A percentile compares a stretch with the other conserved stretches of the same genome.
Conservation (phyloP, 2,329 filamentous ascomycete genomes). For the Didymella arachidicola region DNA sequence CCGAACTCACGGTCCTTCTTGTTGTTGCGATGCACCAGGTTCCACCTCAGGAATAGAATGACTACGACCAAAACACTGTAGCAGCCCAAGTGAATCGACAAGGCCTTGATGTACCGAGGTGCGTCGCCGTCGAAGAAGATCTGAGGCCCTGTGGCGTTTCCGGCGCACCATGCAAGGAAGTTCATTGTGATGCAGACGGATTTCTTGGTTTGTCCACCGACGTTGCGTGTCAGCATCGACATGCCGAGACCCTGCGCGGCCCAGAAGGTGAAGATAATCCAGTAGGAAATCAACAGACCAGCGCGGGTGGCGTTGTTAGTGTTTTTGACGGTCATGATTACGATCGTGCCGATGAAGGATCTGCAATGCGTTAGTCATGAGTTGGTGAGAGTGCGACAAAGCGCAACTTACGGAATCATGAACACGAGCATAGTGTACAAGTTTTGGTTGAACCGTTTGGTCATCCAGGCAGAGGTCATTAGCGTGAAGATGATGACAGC, state of each 20-base stretch:
- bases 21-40: conserved; percentile 66
- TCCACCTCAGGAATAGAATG: conserved; percentile 65
- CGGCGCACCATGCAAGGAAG: conserved; percentile 73
- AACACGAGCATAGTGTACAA: conserved; percentile 70
- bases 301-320: conserved; percentile 65
- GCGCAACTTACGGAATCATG: conserved; percentile 65
- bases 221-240: conserved; percentile 72
- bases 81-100: conserved; percentile 73
- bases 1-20: conserved; percentile 59
- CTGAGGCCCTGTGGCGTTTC: conserved; percentile 68
- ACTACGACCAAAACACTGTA: conserved; percentile 68
- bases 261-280: conserved; percentile 81
- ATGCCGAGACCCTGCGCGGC: conserved; percentile 72
- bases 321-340: conserved; percentile 72
- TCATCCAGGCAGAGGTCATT: conserved; percentile 70
- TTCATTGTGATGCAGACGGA: conserved; percentile 71
- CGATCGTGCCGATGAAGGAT: conserved; percentile 74
- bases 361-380: conserved; percentile 46
- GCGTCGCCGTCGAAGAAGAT: conserved; percentile 59
- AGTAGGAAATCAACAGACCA: conserved; percentile 76
- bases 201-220: conserved; percentile 79
- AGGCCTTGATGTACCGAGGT: conserved; percentile 73
- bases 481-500: conserved; percentile 76
- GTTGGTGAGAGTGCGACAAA: not conserved
- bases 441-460: conserved; percentile 74